Base-by-base conservation (phyloP, 1,284 basidiomycete genomes). In the Moesziomyces antarcticus region DNA sequence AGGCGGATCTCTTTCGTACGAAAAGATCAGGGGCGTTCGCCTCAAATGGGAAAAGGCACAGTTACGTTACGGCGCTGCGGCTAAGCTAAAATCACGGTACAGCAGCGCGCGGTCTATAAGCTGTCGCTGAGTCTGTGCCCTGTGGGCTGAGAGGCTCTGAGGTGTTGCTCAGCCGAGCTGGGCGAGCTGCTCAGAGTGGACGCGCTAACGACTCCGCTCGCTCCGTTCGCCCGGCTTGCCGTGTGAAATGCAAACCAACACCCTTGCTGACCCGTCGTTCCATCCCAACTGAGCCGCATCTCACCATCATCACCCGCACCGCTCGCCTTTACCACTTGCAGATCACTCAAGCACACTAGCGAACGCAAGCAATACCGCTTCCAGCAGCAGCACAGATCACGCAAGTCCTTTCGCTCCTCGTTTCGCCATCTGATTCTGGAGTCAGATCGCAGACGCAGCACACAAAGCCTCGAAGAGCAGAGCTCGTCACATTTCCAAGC, bases 141-240 rank as follows among this genome's bases (percentile, higher is more conserved):
- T 30, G 35, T 16, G 35, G 35, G 35, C 35, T 37, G n/a, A n/a
- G 35, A 37, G 35, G 13, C 21, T 8, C 14, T 21, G 25, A 42
- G 30, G 55, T 50, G 56, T 54, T 54, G 58, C 51, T 60, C 58
- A 60, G 58, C 58, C 58, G 58, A 54, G 50, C 57, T 48, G 42
- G 50, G 56, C 56, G n/a, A 18, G 43, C 14, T 24, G 30, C 30
- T 25, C 6, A n/a, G n/a, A 22, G 40, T 14, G 45, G 40, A 37
- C 49, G 21, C 40, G 33, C 37, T 30, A 14, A 46, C 24, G 33
- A 24, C 50, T 30, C 40, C 20, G 48, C 48, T 49, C 25, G 48
- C 41, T 49, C 25, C 10, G 41, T 27, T 18, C 35, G 35, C 35
- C 35, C 16, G 16, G 35, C 35, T 37, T 11, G 35, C 35, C 35